phyloP scores from a whole-genome alignment of 2,329 filamentous ascomycete genomes.

The Fusarium transvaalense region DNA sequence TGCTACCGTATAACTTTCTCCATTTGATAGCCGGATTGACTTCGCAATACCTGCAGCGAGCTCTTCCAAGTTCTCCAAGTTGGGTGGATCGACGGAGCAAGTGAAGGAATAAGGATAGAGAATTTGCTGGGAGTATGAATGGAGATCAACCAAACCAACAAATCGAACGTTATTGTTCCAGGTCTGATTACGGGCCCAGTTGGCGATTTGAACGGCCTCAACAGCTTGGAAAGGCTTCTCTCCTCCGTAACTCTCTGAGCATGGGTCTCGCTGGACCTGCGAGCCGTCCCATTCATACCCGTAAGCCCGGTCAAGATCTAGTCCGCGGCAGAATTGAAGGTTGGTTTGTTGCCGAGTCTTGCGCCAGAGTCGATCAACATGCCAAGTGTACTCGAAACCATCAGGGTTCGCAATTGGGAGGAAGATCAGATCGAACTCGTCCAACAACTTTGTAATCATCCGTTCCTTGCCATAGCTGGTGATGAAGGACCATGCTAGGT shows the following conservation, averaged over 20 bases:
- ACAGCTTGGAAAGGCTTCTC: constrained; percentile 84
- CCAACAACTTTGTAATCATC: constrained; percentile 80
- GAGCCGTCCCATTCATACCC: constrained; percentile 85
- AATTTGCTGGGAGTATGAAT: constrained; percentile 95
- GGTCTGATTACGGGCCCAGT: constrained; percentile 87
- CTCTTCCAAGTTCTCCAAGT: constrained; percentile 91
- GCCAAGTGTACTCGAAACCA: constrained; percentile 94
- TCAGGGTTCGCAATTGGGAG: constrained; percentile 93
- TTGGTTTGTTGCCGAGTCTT: constrained; percentile 90
- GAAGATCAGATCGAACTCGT: constrained; percentile 88
- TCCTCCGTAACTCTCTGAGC: constrained; percentile 90
- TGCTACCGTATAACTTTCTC: constrained; percentile 80
- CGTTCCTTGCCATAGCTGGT: constrained; percentile 81
- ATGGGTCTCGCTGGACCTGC: constrained; percentile 78
- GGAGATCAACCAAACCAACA: constrained; percentile 88
- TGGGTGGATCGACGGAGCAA: constrained; percentile 81
- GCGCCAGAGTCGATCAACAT: constrained; percentile 90
- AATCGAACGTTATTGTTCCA: constrained; percentile 80
- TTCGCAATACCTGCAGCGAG: constrained; percentile 89
- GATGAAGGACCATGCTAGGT: constrained; percentile 89
- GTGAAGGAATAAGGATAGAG: constrained; percentile 93
- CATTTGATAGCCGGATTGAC: constrained; percentile 83
- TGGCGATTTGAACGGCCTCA: constrained; percentile 79
- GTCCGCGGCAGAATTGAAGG: constrained; percentile 84
- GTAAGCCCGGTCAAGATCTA: constrained; percentile 91